Evolutionary conservation across 345 rosid species (phyloP), one percentile per base, ranked within the genome.

Genomic region (Populus davidiana): DNA sequence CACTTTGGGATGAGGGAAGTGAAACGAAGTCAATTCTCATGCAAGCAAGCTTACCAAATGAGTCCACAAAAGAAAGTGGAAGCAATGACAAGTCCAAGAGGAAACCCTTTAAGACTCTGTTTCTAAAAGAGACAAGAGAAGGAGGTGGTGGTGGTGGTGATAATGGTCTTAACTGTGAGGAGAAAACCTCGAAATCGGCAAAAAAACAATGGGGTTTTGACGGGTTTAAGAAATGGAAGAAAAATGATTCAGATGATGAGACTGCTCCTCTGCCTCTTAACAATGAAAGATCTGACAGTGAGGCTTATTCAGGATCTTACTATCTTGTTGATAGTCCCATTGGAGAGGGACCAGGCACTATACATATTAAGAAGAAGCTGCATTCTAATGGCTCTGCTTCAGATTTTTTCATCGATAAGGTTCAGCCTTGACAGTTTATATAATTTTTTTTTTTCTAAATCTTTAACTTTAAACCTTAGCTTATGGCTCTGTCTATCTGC

Each of bases 391-490:
- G 92, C 36, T 81, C 91, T 75, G 82, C 91, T 43, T 89, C 96
- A 1, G 92, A 91, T 86, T 91, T 90, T 79, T 91, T 90, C 86
- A 84, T 90, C 31, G 96, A 90, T 21, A 91, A 91, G 91, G 96
- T 91, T 72, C 21, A 6, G 1, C 70, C 69, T 50, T 4, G 41
- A 65, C 12, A 10, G 9, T 11, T 29, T 36, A 6, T 7, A 52
- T 20, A 20, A 52, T 1, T 20, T 20, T 52, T 21, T 6, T 33
- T 3, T 20, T 20, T n/a, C 59, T 20, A 52, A 6, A 52, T 52
- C 59, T 18, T 52, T 20, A 18, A 5, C 23, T 21, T 52, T 6
- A 20, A 20, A 52, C 23, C 23, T 52, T 52, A 52, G n/a, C 59
- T 52, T 52, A 52, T 50, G 27, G 36, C 8, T 31, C 33, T 33